These are phyloP conservation scores for Penicillium sclerotiorum DNA, from an alignment of 2,329 filamentous ascomycete genomes.

Conservation along the genomic window DNA sequence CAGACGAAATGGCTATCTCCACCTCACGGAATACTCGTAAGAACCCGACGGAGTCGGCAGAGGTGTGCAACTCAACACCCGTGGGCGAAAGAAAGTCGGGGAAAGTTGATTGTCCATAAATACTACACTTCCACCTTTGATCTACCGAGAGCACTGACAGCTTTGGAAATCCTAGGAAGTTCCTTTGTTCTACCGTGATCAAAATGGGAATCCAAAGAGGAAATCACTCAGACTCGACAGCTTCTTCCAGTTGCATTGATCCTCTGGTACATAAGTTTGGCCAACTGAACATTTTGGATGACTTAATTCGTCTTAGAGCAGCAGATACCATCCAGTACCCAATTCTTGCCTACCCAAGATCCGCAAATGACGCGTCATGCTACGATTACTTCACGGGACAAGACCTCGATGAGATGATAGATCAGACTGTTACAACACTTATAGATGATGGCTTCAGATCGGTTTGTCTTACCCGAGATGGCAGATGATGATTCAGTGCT, in stretches of 20 bases:
- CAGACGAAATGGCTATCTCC: no score
- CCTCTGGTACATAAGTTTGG: constrained; percentile 38
- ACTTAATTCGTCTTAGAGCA: constrained; percentile 45
- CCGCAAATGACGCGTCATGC: constrained; percentile 32
- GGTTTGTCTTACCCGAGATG: neutral
- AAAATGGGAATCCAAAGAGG: constrained; percentile 27
- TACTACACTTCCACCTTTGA: no score
- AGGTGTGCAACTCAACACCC: no score
- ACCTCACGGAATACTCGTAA: no score
- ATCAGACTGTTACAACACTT: constrained; percentile 38
- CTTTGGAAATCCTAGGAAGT: no score
- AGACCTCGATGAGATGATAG: constrained; percentile 38
- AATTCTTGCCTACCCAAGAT: constrained; percentile 46
- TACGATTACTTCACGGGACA: constrained; percentile 48
- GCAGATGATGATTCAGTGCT: neutral
- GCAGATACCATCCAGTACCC: constrained; percentile 43
- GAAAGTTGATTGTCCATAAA: no score
- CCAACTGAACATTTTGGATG: constrained; percentile 45
- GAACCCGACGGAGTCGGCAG: no score
- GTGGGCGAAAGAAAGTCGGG: no score
- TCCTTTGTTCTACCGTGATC: no score
- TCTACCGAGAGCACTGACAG: no score
- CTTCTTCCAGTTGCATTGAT: constrained; percentile 11
- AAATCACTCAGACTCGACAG: constrained; percentile 3
- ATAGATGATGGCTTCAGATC: constrained; percentile 35